Evolutionary conservation across 2,329 filamentous ascomycete genomes (phyloP).

Genomic region (Colletotrichum tropicale): DNA sequence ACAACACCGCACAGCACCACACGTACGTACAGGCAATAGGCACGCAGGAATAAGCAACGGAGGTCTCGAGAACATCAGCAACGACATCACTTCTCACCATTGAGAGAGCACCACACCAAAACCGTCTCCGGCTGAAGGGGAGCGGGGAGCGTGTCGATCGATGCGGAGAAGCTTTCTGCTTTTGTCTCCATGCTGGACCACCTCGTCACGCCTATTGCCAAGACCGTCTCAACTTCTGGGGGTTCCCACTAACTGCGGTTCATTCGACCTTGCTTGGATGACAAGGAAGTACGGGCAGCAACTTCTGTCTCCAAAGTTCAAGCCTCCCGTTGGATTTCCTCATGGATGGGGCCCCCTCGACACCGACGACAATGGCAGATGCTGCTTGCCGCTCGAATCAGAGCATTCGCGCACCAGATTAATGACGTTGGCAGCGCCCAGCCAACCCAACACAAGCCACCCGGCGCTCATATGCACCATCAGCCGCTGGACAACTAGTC

Average conservation of each 20-base stretch:
- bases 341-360: not conserved
- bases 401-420: not conserved
- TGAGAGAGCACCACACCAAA: not conserved
- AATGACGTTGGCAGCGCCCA: not conserved
- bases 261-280: not conserved
- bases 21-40: not conserved
- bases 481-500: not conserved
- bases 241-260: not conserved
- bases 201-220: not conserved
- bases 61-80: not conserved
- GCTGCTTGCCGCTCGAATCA: constrained; percentile 15
- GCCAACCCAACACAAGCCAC: not conserved
- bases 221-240: constrained; percentile 8
- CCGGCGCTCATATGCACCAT: not conserved
- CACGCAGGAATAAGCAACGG: not conserved
- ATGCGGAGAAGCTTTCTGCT: constrained; percentile 21
- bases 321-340: not conserved
- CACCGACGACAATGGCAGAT: not conserved
- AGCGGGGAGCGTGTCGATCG: constrained; percentile 17
- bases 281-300: not conserved
- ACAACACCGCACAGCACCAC: not conserved
- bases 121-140: constrained; percentile 14
- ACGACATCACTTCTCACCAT: not conserved
- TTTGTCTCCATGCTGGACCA: constrained; percentile 7
- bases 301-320: not conserved